Evolutionary conservation across 331 rosid genomes (phyloP).

Genomic region (Pyrus hybrid): DNA sequence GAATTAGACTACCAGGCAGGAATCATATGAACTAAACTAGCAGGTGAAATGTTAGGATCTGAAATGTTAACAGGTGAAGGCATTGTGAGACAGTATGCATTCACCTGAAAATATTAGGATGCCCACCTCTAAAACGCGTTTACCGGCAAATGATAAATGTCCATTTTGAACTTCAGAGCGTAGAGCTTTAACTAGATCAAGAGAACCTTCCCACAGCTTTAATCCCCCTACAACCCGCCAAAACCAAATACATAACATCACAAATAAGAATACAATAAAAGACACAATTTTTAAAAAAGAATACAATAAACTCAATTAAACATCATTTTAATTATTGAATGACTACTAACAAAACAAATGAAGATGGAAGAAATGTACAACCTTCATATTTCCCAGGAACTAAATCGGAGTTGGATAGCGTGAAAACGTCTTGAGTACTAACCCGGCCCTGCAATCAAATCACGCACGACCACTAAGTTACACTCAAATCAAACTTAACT

Average conservation of each 20-base stretch:
- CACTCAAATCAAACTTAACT: not conserved
- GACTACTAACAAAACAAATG: not conserved
- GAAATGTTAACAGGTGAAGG: not conserved
- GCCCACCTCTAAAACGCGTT: constrained; percentile 84
- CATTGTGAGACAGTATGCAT: constrained; percentile 6
- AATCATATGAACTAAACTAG: not conserved
- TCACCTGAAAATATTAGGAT: constrained; percentile 24
- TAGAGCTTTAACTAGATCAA: constrained; percentile 76
- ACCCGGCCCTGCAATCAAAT: constrained; percentile 61
- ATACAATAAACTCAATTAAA: not conserved
- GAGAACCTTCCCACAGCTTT: constrained; percentile 93
- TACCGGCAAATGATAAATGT: constrained; percentile 38
- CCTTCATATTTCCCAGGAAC: constrained; percentile 98
- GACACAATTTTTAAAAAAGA: not conserved
- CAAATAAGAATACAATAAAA: no score
- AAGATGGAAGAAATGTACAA: constrained; percentile 4
- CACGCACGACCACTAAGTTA: not conserved
- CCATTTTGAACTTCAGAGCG: constrained; percentile 41
- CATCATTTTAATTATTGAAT: not conserved
- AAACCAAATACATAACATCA: not conserved
- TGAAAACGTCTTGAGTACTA: constrained; percentile 71
- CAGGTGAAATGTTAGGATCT: no score
- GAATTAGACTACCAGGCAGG: not conserved
- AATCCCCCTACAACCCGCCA: constrained; percentile 53
- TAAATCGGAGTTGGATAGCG: constrained; percentile 84